Evolutionary conservation across 495 filamentous ascomycete species (phyloP).

Genomic region (Pyrenula massariospora): DNA sequence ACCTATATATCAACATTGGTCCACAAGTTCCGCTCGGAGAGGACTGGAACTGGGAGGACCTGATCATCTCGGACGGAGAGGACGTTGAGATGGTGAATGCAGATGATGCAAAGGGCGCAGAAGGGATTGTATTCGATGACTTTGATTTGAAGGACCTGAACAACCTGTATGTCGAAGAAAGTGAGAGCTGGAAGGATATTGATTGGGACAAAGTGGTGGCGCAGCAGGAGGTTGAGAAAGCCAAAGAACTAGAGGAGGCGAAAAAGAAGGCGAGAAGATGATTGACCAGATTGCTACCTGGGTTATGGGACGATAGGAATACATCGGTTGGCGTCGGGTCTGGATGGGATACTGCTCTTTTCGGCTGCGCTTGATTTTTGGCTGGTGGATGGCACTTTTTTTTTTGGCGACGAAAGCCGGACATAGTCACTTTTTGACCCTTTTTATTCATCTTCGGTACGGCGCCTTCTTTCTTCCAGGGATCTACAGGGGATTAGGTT

Average conservation of each 20-base stretch:
- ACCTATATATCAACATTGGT: slow-evolving; percentile 12
- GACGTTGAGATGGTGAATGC: too few species aligned
- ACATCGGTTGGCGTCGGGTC: too few species aligned
- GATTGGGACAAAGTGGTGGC: slow-evolving; percentile 20
- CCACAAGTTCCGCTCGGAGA: slow-evolving; percentile 1
- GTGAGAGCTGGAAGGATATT: slow-evolving; percentile 18
- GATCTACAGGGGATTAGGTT: too few species aligned
- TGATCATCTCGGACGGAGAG: background rate
- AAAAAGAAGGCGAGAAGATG: background rate
- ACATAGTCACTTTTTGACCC: too few species aligned
- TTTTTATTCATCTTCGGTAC: too few species aligned
- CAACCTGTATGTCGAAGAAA: background rate
- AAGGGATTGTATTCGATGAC: background rate
- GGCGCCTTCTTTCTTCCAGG: too few species aligned
- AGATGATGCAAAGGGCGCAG: background rate
- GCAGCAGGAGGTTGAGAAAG: background rate
- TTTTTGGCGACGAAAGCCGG: too few species aligned
- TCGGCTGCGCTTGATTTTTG: too few species aligned
- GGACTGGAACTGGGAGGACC: background rate
- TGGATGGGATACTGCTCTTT: too few species aligned
- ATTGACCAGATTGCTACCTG: too few species aligned
- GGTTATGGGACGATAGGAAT: too few species aligned
- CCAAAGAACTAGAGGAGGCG: background rate
- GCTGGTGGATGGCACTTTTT: too few species aligned
- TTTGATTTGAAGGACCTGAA: background rate